These are phyloP conservation scores for Rhodotorula kratochvilovae DNA, from an alignment of 768 basidiomycete genomes.

Conservation along the genomic window DNA sequence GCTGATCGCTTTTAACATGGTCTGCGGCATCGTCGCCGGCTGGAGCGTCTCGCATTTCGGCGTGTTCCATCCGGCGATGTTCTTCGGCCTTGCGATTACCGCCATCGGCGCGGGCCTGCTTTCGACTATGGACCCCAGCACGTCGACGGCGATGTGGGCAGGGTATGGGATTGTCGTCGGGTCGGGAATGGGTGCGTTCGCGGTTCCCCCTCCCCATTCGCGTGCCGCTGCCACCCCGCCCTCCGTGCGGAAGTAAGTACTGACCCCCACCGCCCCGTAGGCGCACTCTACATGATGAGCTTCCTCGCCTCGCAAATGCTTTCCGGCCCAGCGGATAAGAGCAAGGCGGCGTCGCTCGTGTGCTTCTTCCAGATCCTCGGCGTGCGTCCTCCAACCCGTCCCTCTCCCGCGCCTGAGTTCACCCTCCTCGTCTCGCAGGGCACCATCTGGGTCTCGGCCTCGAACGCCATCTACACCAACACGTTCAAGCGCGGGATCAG, in stretches of 20 bases:
- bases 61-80: slow-evolving; percentile 21
- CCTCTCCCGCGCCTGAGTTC: too few species aligned
- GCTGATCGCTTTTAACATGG: slow-evolving; percentile 17
- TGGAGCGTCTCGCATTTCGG: slow-evolving; percentile 18
- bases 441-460: slow-evolving; percentile 25
- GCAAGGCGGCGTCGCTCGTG: slow-evolving; percentile 20
- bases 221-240: too few species aligned
- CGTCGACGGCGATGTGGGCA: slow-evolving; percentile 19
- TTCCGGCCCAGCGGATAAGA: not conserved
- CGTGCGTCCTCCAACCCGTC: too few species aligned
- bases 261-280: not conserved
- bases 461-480: slow-evolving; percentile 28
- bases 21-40: slow-evolving; percentile 12
- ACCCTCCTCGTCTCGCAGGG: not conserved
- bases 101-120: slow-evolving; percentile 27
- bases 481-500: slow-evolving; percentile 21
- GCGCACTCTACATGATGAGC: slow-evolving; percentile 23
- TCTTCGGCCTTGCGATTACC: slow-evolving; percentile 10
- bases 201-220: too few species aligned
- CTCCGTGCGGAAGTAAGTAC: too few species aligned
- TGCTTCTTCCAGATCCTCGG: slow-evolving; percentile 33
- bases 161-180: slow-evolving; percentile 22
- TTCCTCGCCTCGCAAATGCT: slow-evolving; percentile 26
- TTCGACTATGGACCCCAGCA: slow-evolving; percentile 7
- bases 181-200: slow-evolving; percentile 14